A percentile compares a stretch with the other conserved stretches of the same genome.
Conservation (phyloP, 768 basidiomycete genomes). For the Imleria badia region DNA sequence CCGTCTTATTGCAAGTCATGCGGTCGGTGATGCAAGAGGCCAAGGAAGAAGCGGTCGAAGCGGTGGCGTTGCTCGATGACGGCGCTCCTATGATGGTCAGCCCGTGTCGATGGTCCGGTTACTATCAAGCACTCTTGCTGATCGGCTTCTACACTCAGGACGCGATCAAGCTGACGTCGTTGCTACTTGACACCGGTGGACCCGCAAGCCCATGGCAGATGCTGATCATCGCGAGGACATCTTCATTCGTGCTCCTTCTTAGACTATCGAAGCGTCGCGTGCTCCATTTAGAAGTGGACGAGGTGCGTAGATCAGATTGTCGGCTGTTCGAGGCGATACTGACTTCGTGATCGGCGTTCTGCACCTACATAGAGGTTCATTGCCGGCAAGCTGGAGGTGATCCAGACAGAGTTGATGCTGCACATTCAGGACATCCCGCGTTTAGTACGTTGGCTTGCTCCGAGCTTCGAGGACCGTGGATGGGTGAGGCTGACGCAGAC, state of each 20-base stretch:
- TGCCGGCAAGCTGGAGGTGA: conserved; percentile 18
- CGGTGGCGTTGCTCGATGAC: conserved; percentile 15
- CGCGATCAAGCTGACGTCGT: background rate
- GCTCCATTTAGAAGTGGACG: conserved; percentile 26
- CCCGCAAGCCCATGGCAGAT: conserved; percentile 11
- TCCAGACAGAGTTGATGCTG: conserved; percentile 14
- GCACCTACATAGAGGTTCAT: conserved; percentile 14
- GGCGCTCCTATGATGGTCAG: conserved; percentile 9
- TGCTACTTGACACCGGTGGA: background rate
- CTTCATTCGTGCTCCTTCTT: conserved; percentile 21
- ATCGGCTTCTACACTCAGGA: conserved; percentile 4
- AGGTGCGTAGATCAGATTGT: conserved; percentile 11
- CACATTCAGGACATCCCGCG: conserved; percentile 10
- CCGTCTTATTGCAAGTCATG: conserved; percentile 12
- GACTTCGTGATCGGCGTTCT: background rate
- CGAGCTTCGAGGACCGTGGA: background rate
- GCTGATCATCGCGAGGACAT: conserved; percentile 19
- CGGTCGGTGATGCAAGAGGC: conserved; percentile 11
- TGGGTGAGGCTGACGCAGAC: conserved; percentile 3
- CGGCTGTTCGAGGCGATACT: background rate
- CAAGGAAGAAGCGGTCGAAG: conserved; percentile 15
- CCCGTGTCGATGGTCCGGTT: background rate
- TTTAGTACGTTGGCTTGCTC: too few relatives aligned
- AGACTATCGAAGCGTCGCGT: conserved; percentile 19
- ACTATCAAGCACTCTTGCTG: conserved; percentile 2